Evolutionary conservation across 2,329 filamentous ascomycete genomes (phyloP).

Genomic region (Mariannaea elegans): DNA sequence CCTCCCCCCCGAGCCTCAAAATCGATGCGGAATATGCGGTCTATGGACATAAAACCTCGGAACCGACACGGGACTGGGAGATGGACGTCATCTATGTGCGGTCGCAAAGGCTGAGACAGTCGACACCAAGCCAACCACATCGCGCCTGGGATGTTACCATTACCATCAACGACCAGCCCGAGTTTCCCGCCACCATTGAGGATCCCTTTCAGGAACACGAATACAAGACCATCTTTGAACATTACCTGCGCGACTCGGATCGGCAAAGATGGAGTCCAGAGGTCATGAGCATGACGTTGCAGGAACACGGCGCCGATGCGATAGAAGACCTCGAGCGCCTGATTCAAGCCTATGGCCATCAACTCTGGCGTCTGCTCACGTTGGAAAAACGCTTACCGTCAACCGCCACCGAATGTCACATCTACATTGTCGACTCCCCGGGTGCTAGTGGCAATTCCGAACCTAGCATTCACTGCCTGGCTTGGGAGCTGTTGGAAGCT

Average conservation of each 20-base stretch:
- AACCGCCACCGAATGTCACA: conserved; percentile 7
- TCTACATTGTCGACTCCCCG: conserved; percentile 12
- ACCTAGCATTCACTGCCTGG: conserved; percentile 17
- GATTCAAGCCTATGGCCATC: not conserved
- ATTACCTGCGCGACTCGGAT: conserved; percentile 23
- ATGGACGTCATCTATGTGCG: conserved; percentile 22
- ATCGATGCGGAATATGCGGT: conserved; percentile 14
- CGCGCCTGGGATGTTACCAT: conserved; percentile 12
- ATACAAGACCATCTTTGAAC: conserved; percentile 15
- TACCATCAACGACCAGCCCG: conserved; percentile 1
- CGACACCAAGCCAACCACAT: not conserved
- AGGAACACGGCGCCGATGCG: not conserved
- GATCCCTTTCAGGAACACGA: conserved; percentile 16
- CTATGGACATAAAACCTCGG: conserved; percentile 14
- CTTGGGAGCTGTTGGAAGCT: conserved; percentile 18
- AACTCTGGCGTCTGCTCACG: conserved; percentile 1
- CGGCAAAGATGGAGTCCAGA: conserved; percentile 16
- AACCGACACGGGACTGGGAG: conserved; percentile 19
- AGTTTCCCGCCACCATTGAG: not conserved
- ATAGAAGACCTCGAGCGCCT: not conserved
- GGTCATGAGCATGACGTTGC: conserved; percentile 13
- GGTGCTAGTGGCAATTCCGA: not conserved
- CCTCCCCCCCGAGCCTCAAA: not conserved
- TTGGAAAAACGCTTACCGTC: not conserved
- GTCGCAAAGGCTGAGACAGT: conserved; percentile 4